These are phyloP conservation scores for Crithidia brevicula DNA, from an alignment of 208 protist genomes.

Conservation along the genomic window DNA sequence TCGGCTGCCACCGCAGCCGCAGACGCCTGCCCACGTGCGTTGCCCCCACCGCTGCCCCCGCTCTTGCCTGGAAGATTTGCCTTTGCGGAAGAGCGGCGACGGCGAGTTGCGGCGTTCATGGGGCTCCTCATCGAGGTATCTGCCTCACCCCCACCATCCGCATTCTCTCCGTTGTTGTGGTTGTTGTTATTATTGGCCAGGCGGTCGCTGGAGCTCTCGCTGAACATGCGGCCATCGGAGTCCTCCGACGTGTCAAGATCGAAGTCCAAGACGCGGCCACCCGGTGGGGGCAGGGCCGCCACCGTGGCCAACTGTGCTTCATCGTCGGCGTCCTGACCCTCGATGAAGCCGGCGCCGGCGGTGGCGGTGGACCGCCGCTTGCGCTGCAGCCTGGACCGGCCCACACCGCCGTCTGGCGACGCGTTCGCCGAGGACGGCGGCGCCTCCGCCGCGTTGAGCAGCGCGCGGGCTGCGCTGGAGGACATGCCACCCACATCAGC, in stretches of 20 bases:
- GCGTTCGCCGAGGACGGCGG: neutral
- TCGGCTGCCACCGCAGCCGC: neutral
- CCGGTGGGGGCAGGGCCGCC: slow-evolving; percentile 18
- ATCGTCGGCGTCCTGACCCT: slow-evolving; percentile 13
- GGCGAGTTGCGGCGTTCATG: neutral
- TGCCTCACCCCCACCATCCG: neutral
- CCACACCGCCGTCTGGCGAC: neutral
- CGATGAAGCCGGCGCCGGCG: slow-evolving; percentile 29
- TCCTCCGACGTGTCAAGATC: slow-evolving; percentile 7
- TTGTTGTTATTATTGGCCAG: neutral
- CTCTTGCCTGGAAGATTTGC: neutral
- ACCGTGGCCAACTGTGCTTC: slow-evolving; percentile 20
- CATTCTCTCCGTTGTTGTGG: neutral
- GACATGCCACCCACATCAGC: slow-evolving; percentile 29
- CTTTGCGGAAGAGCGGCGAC: neutral
- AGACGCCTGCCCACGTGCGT: neutral
- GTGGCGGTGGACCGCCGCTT: slow-evolving; percentile 9
- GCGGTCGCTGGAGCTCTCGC: neutral
- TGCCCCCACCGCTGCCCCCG: neutral
- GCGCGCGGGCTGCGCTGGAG: slow-evolving; percentile 19
- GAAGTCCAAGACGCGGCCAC: slow-evolving; percentile 31
- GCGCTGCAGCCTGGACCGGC: neutral
- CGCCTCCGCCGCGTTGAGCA: slow-evolving; percentile 12
- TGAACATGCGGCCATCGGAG: neutral
- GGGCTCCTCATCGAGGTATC: neutral